Evolutionary conservation across 2,329 filamentous ascomycete species (phyloP), one percentile per base, ranked within the genome.

Genomic region (Endocalyx cinctus): DNA sequence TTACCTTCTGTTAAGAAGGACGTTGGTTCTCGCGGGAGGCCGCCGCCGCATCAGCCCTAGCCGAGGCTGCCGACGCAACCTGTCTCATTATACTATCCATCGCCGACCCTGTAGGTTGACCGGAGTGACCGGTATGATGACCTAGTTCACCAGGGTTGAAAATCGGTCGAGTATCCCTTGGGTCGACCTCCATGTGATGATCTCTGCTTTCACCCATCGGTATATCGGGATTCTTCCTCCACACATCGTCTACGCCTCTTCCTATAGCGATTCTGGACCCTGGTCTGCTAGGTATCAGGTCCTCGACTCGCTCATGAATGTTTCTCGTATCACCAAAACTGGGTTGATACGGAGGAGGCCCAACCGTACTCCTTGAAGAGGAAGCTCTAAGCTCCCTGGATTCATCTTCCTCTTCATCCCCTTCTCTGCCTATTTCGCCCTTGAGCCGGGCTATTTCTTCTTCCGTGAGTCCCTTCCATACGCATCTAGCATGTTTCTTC

Each of bases 401-500:
- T 25, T 60, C 54, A 3, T 55, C 48, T 18, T 48, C 53, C 3
- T 50, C 48, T 12, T 58, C 55, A 5, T 51, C 52, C 12, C 42
- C 47, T 2, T 54, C 51, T 13, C 45, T 46, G 15, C 46, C 38
- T 3, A 38, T 35, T 34, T 60, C 58, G 23, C 51, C 49, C 33
- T 56, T 61, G 4, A 63, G 45, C 45, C 54, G 51, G 4, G 51
- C 50, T 17, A 66, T 51, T 39, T 94, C 88, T 4, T 83, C 81
- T 19, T 86, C 78, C 12, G 77, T 79, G n/a, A 92, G 77, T 27
- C 84, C 79, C 46, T 81, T 84, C 87, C 87, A 94, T 11, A 79
- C 81, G 57, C 87, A 94, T 50, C 88, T 89, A 14, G 86, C 86
- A 55, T 94, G 87, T 56, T 94, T 94, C 57, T 86, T 89, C 0